Percentiles rank a stretch among this genome's conserved stretches.
These are phyloP conservation scores for Heliamphora exappendiculata DNA, from an alignment of 148 eudicot genomes.

Conservation along the genomic window DNA sequence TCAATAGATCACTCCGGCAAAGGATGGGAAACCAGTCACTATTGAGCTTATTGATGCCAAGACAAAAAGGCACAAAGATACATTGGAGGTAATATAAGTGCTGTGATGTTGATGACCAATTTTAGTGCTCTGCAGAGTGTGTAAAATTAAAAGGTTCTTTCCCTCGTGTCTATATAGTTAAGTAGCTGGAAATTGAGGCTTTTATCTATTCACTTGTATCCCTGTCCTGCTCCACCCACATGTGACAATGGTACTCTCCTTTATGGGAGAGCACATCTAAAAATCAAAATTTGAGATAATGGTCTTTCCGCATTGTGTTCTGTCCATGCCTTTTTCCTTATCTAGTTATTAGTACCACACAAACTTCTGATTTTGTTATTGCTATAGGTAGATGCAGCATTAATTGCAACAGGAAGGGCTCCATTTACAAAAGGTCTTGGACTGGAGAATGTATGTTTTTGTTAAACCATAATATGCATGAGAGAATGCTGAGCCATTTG, in stretches of 20 bases:
- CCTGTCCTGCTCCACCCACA: too few species aligned
- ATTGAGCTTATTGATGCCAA: conserved; percentile 98
- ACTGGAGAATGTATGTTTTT: conserved; percentile 67
- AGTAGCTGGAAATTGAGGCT: neutral
- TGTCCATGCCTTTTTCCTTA: neutral
- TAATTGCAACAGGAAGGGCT: conserved; percentile 99
- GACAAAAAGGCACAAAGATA: conserved; percentile 83
- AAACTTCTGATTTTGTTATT: neutral
- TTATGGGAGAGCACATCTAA: neutral
- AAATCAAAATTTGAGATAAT: neutral
- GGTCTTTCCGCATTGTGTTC: neutral
- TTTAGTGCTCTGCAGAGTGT: neutral
- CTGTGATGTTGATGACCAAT: neutral
- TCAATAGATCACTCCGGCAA: conserved; percentile 91
- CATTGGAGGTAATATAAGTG: conserved; percentile 63
- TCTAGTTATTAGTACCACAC: neutral
- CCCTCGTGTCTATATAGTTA: neutral
- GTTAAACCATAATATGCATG: neutral
- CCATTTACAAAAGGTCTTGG: conserved; percentile 93
- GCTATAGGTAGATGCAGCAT: conserved; percentile 92
- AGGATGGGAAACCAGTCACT: conserved; percentile 90
- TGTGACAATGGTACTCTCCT: too few species aligned
- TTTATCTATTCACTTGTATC: neutral
- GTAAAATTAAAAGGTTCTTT: neutral
- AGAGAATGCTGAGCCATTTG: neutral